Percentiles rank a stretch among this genome's conserved stretches.
Conservation (phyloP, 78 protist species). For the Capsaspora owczarzaki region DNA sequence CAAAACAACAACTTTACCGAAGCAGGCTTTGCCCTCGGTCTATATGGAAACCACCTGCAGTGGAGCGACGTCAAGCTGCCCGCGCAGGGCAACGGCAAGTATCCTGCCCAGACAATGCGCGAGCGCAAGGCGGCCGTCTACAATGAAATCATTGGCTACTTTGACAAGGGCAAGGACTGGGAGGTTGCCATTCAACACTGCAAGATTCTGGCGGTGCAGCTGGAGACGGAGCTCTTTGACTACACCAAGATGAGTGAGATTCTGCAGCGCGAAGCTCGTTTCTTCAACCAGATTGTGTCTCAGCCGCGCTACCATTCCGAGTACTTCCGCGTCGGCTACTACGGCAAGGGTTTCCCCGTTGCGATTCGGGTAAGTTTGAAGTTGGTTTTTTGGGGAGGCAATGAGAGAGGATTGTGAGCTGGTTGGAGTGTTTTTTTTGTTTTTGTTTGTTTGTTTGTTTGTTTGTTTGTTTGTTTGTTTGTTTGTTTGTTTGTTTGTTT, state of each 20-base stretch:
- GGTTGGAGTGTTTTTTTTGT: too few species aligned
- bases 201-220: constrained; percentile 33
- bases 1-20: constrained; percentile 39
- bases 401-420: too few species aligned
- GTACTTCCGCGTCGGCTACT: constrained; percentile 67
- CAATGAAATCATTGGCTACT: constrained; percentile 31
- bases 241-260: constrained; percentile 32
- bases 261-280: constrained; percentile 38
- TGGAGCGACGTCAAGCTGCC: not conserved
- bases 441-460: too few species aligned
- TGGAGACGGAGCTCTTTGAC: constrained; percentile 40
- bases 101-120: not conserved
- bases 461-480: too few species aligned
- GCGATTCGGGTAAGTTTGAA: not conserved
- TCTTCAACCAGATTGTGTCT: constrained; percentile 42
- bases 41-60: not conserved
- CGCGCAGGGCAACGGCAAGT: not conserved
- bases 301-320: constrained; percentile 53
- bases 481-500: too few species aligned
- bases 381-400: too few species aligned
- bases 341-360: constrained; percentile 54
- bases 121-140: constrained; percentile 44
- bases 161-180: constrained; percentile 68
- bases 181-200: constrained; percentile 43
- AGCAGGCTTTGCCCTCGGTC: constrained; percentile 45